Base-by-base conservation (phyloP, 345 rosid species). In the Salix dunnii region DNA sequence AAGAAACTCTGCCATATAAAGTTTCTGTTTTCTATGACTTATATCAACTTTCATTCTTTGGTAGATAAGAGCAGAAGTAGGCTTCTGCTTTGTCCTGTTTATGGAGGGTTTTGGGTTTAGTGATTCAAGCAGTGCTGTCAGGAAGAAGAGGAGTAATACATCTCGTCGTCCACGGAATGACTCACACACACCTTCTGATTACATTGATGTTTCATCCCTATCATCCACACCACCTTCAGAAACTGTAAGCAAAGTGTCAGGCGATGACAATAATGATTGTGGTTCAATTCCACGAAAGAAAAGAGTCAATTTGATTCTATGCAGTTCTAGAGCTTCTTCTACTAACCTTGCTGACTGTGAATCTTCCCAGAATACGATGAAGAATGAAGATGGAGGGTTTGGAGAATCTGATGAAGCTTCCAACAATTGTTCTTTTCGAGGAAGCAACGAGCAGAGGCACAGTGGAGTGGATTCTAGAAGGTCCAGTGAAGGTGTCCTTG, bases 391-490 rank as follows among this genome's bases (percentile, higher is more conserved):
- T 77, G 89, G 83, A 80, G 88, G 82, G 74, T 83, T 74, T 64
- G 87, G 81, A 60, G 94, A 90, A 73, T 89, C 92, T 25, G 92
- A 92, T 74, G 94, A 90, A 80, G 93, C 90, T 72, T 90, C 97
- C 25, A 89, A 87, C 51, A 84, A 85, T 65, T 85, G 86, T 68
- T 89, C 91, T 58, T 90, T 88, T 48, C 91, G 82, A 79, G 81
- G 78, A 5, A 81, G 81, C 49, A 81, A 70, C 51, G 84, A 77
- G 64, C 75, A 70, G 71, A 81, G 81, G 73, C 76, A 69, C 40
- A 70, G 76, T 49, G 88, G 85, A 72, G 85, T 74, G 48, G 80
- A 83, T 60, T 82, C 86, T 23, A 82, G 62, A 70, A 74, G 84
- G 77, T 81, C 71, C 64, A 81, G 76, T 27, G 81, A 81, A 77